Evolutionary conservation across 768 basidiomycete species (phyloP).

Genomic region (Sporobolomyces phaffii): DNA sequence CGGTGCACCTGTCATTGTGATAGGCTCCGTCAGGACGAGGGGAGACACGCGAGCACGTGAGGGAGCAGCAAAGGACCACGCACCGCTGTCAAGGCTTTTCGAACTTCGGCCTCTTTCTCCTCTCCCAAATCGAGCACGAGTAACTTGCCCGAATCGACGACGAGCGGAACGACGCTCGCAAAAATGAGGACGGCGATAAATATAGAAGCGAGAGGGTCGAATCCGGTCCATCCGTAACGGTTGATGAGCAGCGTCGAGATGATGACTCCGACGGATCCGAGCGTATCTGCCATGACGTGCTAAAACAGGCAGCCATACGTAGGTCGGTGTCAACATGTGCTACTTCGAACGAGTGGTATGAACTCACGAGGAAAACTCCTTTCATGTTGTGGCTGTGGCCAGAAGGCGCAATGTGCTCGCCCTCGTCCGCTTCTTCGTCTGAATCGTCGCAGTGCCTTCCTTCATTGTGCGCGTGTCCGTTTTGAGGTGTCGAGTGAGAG

Average conservation of each 20-base stretch:
- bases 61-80: not conserved
- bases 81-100: constrained; percentile 49
- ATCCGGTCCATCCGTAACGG: constrained; percentile 96
- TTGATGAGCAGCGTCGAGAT: constrained; percentile 92
- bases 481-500: constrained; percentile 34
- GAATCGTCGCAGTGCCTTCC: constrained; percentile 24
- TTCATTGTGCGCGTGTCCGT: constrained; percentile 45
- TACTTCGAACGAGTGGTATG: not conserved
- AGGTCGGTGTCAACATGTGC: not conserved
- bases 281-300: constrained; percentile 94
- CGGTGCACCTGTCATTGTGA: constrained; percentile 55
- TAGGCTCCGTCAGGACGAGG: no score
- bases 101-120: constrained; percentile 48
- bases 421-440: constrained; percentile 33
- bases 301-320: constrained; percentile 4
- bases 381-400: constrained; percentile 95
- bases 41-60: not conserved
- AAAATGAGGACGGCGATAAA: constrained; percentile 94
- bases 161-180: constrained; percentile 88
- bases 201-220: constrained; percentile 93
- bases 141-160: constrained; percentile 84
- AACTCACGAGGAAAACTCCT: constrained; percentile 62
- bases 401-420: constrained; percentile 42
- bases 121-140: constrained; percentile 76
- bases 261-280: constrained; percentile 96